Conservation (phyloP, 139 green algal genomes). For the Nannochloris sp. region DNA sequence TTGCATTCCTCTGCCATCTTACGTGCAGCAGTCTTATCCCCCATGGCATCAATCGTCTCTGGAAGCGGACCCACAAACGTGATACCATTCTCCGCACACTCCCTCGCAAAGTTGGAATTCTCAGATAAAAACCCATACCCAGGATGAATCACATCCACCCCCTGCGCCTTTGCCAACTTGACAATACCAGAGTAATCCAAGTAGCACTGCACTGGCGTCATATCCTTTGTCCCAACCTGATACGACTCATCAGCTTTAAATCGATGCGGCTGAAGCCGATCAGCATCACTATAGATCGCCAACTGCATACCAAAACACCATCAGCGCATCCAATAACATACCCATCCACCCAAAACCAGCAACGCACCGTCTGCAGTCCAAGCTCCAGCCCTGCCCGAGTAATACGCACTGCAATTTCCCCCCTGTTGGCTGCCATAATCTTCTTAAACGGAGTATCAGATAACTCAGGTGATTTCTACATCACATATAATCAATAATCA, state of each 20-base stretch:
- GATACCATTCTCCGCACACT: slow-evolving; percentile 80
- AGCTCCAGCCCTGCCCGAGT: slow-evolving; percentile 88
- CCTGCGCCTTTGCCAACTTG: slow-evolving; percentile 65
- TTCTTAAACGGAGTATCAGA: slow-evolving; percentile 57
- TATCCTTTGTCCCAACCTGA: slow-evolving; percentile 51
- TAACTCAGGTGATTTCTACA: background rate
- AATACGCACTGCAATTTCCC: slow-evolving; percentile 94
- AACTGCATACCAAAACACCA: slow-evolving; percentile 38
- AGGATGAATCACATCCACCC: slow-evolving; percentile 89
- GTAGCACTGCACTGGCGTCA: slow-evolving; percentile 72
- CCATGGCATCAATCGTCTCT: slow-evolving; percentile 81
- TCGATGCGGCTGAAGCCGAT: slow-evolving; percentile 79
- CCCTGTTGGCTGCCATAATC: slow-evolving; percentile 86
- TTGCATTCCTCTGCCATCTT: slow-evolving; percentile 58
- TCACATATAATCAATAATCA: background rate
- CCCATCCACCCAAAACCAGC: background rate
- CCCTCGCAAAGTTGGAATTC: slow-evolving; percentile 75
- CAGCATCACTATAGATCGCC: slow-evolving; percentile 78
- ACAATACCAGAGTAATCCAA: slow-evolving; percentile 68
- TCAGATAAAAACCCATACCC: slow-evolving; percentile 85
- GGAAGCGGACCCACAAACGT: slow-evolving; percentile 77
- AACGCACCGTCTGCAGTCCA: slow-evolving; percentile 56
- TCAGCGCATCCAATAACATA: background rate
- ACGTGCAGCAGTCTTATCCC: slow-evolving; percentile 77
- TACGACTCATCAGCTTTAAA: slow-evolving; percentile 85